These are phyloP conservation scores for Boletus rubroflammeus DNA, from an alignment of 768 basidiomycete species.

Conservation along the genomic window DNA sequence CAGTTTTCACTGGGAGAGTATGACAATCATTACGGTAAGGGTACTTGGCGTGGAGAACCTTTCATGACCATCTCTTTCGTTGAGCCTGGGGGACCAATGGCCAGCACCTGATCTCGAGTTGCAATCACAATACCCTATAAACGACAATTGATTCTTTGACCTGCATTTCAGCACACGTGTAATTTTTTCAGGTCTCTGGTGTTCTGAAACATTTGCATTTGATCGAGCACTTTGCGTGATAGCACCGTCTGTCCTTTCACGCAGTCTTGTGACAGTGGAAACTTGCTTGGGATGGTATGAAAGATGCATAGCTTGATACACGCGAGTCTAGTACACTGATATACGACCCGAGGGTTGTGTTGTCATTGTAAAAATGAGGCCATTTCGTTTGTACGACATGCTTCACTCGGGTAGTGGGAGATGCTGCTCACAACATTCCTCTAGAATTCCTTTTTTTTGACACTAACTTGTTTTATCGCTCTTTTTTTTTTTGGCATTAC, in stretches of 20 bases:
- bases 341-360: neutral
- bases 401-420: neutral
- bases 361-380: neutral
- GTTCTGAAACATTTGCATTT: neutral
- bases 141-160: neutral
- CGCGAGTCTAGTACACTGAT: neutral
- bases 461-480: neutral
- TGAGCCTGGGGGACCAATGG: neutral
- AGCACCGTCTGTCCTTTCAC: no score
- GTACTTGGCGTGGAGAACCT: neutral
- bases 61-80: neutral
- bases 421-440: neutral
- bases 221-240: no score
- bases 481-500: neutral
- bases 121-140: neutral
- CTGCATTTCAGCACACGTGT: neutral
- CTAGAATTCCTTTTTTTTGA: neutral
- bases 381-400: neutral
- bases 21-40: no score
- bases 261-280: no score
- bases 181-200: neutral
- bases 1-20: no score
- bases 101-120: neutral
- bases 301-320: neutral
- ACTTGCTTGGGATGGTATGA: neutral